phyloP scores from a whole-genome alignment of 306 rosid genomes.

The Oemleria cerasiformis region DNA sequence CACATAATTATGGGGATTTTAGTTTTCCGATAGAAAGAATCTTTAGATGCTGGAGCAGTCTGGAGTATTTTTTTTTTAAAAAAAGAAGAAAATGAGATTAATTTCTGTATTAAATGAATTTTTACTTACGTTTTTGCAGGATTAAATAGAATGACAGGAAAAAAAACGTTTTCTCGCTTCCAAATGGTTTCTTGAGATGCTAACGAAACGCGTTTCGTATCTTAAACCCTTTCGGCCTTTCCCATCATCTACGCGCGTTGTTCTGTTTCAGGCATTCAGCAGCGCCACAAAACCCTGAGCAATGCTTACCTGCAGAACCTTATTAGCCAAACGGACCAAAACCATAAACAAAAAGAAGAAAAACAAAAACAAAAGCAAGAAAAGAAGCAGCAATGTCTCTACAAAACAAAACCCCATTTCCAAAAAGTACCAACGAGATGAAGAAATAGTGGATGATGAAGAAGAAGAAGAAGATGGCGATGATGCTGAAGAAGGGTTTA shows the following conservation, averaged over 20 bases:
- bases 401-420: constrained; percentile 28
- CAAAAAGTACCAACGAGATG: constrained; percentile 8
- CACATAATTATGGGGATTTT: too few species aligned
- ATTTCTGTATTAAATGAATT: too few species aligned
- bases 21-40: too few species aligned
- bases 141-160: too few species aligned
- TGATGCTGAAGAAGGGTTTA: constrained; percentile 53
- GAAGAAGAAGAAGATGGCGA: constrained; percentile 30
- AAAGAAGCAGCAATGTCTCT: constrained; percentile 17
- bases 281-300: background rate
- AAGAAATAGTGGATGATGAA: background rate
- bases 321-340: constrained; percentile 29
- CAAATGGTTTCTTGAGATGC: too few species aligned
- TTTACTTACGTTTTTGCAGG: too few species aligned
- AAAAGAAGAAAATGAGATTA: too few species aligned
- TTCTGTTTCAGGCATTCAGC: background rate
- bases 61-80: too few species aligned
- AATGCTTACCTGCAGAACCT: constrained; percentile 45
- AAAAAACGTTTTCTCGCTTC: too few species aligned
- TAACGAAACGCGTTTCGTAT: background rate
- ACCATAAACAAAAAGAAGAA: constrained; percentile 27
- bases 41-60: too few species aligned
- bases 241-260: too few species aligned
- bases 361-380: constrained; percentile 30
- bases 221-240: too few species aligned